Evolutionary conservation across 1,284 basidiomycete species (phyloP), one percentile per base, ranked within the genome.

Genomic region (Ceratobasidium sp.): DNA sequence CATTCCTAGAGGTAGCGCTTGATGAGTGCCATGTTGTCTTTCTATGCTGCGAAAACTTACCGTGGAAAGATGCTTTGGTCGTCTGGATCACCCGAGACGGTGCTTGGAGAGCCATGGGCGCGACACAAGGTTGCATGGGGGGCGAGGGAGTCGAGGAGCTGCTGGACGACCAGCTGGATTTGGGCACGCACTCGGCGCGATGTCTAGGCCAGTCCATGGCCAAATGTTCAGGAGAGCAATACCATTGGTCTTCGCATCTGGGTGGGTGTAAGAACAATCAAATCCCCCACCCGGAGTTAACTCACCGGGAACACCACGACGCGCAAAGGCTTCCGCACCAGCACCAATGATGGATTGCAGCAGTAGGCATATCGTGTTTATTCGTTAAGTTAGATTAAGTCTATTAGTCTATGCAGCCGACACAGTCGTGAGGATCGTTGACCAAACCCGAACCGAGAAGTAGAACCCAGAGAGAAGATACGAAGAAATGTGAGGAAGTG

Each of bases 1-100:
- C 71, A 93, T 86, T 2, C 88, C 90, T 31, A 86, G 86, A 50
- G 8, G 22, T 13, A 10, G 13, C 35, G 31, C 4, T n/a, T 2
- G 32, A 20, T 56, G 25, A 56, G 54, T 22, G 12, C 17, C 54
- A 20, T 25, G 32, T 38, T 3, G 12, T 12, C 7, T 13, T 2
- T 2, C 40, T 20, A 40, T 2, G 20, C 54, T 22, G n/a, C 22
- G 54, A 6, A 56, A 29, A 38, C 54, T 56, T 4, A 56, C 54
- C 54, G 34, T 68, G 64, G 3, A 91, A 73, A 25, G 56, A 56
- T 20, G 68, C 86, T 25, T 81, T 82, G 17, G 64, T 56, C n/a
- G 64, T 68, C 40, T 68, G 64, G 42, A 68, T 53, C 20, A 53
- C 50, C 40, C 35, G 42, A 42, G 64, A 55, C 13, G 64, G 64